phyloP scores from a whole-genome alignment of 2,329 filamentous ascomycete species.

The Trichophaea hybrida region DNA sequence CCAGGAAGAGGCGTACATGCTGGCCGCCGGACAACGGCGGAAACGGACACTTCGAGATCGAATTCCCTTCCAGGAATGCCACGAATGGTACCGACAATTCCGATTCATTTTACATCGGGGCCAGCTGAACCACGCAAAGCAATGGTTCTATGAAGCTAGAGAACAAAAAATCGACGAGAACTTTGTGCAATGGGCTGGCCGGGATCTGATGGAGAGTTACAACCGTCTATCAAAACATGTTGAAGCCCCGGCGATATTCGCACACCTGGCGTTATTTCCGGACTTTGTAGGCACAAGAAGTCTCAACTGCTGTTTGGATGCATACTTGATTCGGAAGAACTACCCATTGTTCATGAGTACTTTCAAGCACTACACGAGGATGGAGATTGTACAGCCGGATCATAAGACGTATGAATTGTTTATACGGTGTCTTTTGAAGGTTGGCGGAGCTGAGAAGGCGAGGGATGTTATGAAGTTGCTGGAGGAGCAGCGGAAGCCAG shows the following conservation, averaged over 20 bases:
- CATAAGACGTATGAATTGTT: conserved; percentile 8
- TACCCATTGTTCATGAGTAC: conserved; percentile 8
- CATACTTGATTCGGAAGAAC: conserved; percentile 15
- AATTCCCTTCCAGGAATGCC: not conserved
- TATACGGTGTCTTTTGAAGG: not conserved
- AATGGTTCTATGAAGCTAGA: conserved; percentile 11
- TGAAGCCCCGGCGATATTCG: conserved; percentile 13
- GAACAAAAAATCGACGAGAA: not conserved
- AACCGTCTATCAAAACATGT: conserved; percentile 7
- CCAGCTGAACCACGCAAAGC: conserved; percentile 3
- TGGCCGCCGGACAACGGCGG: not conserved
- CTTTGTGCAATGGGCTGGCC: conserved; percentile 10
- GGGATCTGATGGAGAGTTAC: conserved; percentile 14
- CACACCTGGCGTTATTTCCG: conserved; percentile 1
- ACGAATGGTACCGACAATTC: not conserved
- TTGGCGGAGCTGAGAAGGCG: not conserved
- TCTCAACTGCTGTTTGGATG: conserved; percentile 15
- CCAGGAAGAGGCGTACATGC: not conserved
- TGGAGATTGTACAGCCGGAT: conserved; percentile 9
- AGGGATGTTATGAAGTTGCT: conserved; percentile 10
- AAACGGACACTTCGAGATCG: not conserved
- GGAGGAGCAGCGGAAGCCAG: conserved; percentile 3
- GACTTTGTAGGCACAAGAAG: conserved; percentile 8
- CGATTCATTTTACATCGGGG: not conserved
- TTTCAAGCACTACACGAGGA: conserved; percentile 8